Percentiles rank a stretch among this genome's conserved stretches.
These are phyloP conservation scores for Paecilomyces dactylethromorphus DNA, from an alignment of 2,329 filamentous ascomycete species.

Conservation along the genomic window DNA sequence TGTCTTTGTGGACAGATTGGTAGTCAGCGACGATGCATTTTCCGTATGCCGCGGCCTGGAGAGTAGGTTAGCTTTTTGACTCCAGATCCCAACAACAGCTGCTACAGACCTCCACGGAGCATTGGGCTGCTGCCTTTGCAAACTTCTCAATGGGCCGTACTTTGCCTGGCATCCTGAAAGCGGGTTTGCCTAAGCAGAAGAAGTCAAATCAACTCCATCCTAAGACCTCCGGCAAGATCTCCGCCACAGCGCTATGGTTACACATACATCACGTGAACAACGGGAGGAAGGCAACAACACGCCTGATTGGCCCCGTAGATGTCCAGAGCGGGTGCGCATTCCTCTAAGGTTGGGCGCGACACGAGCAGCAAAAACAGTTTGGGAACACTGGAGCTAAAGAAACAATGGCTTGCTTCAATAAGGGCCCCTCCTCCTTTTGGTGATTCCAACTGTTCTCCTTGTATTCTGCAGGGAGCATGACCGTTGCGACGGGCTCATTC, in stretches of 20 bases:
- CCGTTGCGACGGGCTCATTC: conserved; percentile 4
- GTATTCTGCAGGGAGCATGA: not conserved
- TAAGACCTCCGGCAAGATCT: not conserved
- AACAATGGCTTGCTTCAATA: not conserved
- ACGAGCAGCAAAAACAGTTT: not conserved
- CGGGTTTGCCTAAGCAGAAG: not conserved
- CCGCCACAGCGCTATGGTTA: not conserved
- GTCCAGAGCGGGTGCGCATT: not conserved
- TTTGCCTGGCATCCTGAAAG: conserved; percentile 38
- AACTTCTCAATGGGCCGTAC: conserved; percentile 63
- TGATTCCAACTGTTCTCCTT: not conserved
- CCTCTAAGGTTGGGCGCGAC: not conserved
- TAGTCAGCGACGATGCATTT: conserved; percentile 89
- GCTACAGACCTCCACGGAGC: conserved; percentile 54
- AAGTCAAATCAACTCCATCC: not conserved
- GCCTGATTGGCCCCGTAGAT: not conserved
- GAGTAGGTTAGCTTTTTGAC: conserved; percentile 1
- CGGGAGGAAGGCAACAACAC: not conserved
- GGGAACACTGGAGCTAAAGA: not conserved
- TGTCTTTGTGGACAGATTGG: conserved; percentile 82
- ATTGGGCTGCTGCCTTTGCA: conserved; percentile 59
- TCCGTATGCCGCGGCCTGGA: conserved; percentile 75
- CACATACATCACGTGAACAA: not conserved
- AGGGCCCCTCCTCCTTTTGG: not conserved
- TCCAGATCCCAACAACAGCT: not conserved